phyloP scores from a whole-genome alignment of 352 stramenopile species.

The Globisporangium barbulae region DNA sequence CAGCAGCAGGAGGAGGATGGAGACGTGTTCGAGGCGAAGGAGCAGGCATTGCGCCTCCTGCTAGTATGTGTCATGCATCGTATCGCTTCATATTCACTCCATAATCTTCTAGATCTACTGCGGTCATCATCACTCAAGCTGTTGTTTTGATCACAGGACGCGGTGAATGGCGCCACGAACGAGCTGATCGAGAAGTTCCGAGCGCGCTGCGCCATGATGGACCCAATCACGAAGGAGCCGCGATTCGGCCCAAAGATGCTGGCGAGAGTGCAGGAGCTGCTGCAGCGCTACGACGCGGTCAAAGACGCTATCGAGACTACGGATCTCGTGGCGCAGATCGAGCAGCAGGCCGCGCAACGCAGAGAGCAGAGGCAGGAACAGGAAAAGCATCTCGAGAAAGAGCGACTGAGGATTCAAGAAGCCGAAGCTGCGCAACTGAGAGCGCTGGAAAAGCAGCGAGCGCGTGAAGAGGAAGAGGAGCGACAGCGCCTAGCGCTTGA shows the following conservation, averaged over 20 bases:
- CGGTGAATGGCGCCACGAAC: slow-evolving; percentile 29
- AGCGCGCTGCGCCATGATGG: slow-evolving; percentile 46
- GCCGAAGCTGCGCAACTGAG: background rate
- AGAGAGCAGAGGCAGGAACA: slow-evolving; percentile 19
- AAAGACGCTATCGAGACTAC: slow-evolving; percentile 27
- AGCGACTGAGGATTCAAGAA: slow-evolving; percentile 12
- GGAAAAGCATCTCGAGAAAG: slow-evolving; percentile 19
- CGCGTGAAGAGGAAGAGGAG: slow-evolving; percentile 16
- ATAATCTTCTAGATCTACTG: background rate
- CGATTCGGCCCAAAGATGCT: slow-evolving; percentile 80
- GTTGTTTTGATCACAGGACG: slow-evolving; percentile 16
- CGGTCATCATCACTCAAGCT: background rate
- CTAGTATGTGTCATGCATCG: background rate
- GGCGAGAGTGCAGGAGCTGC: slow-evolving; percentile 52
- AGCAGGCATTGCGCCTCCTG: slow-evolving; percentile 5
- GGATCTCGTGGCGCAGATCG: slow-evolving; percentile 18
- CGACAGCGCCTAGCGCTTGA: slow-evolving; percentile 15
- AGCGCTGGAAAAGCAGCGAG: slow-evolving; percentile 13
- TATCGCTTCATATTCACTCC: background rate
- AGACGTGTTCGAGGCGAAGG: background rate
- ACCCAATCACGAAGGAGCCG: slow-evolving; percentile 67
- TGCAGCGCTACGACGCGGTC: slow-evolving; percentile 48
- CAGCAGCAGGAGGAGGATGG: background rate
- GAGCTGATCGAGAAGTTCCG: slow-evolving; percentile 52
- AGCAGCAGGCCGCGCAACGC: slow-evolving; percentile 16